These are phyloP conservation scores for Ascosphaera apis DNA, from an alignment of 2,329 filamentous ascomycete genomes.

Conservation along the genomic window DNA sequence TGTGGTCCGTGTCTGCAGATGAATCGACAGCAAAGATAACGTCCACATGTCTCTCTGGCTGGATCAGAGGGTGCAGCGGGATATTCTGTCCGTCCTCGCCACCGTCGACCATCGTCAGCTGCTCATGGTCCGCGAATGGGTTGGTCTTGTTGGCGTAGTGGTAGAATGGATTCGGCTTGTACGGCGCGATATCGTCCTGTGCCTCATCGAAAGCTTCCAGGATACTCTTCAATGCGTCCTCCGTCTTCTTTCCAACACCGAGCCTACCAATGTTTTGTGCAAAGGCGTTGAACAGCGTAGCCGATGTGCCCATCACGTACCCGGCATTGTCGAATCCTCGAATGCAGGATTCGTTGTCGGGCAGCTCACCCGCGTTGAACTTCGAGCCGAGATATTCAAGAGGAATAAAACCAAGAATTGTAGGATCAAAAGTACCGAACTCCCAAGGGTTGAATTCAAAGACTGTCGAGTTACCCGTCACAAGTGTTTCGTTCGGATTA, in stretches of 20 bases:
- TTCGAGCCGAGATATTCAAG: conserved; percentile 49
- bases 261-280: conserved; percentile 39
- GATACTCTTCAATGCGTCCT: conserved; percentile 27
- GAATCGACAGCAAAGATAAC: conserved; percentile 64
- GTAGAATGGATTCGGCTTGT: conserved; percentile 54
- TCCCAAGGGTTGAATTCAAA: conserved; percentile 64
- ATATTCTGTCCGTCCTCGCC: conserved; percentile 61
- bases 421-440: conserved; percentile 54
- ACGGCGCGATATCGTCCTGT: conserved; percentile 52
- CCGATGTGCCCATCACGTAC: conserved; percentile 69
- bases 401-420: conserved; percentile 46
- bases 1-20: conserved; percentile 44
- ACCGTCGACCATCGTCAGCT: conserved; percentile 54
- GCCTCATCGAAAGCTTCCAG: conserved; percentile 31
- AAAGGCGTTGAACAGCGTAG: conserved; percentile 62
- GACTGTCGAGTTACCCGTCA: conserved; percentile 50
- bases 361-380: conserved; percentile 39
- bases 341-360: conserved; percentile 37
- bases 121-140: conserved; percentile 26
- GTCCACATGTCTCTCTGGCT: conserved; percentile 48
- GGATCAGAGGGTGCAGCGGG: conserved; percentile 53
- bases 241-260: conserved; percentile 27
- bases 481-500: conserved; percentile 33
- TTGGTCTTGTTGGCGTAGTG: conserved; percentile 38
- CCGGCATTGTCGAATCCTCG: conserved; percentile 63